Conservation (phyloP, 73 alveolate species). For the Effrenium voratum region DNA sequence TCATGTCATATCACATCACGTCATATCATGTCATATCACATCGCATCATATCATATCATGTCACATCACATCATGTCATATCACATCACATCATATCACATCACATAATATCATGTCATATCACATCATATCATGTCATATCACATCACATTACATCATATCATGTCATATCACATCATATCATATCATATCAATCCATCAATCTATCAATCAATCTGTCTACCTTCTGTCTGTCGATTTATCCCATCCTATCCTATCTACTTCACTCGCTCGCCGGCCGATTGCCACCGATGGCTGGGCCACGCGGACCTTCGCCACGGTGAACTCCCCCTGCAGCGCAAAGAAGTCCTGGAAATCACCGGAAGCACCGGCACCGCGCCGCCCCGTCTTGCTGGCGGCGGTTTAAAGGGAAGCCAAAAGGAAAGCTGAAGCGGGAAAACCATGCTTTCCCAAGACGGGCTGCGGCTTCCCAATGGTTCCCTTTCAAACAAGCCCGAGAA, state of each 20-base stretch:
- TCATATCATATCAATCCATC: not conserved
- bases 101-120: too few relatives aligned
- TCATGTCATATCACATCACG: not conserved
- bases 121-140: not conserved
- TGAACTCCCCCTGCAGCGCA: constrained; percentile 90
- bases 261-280: not conserved
- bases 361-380: too few relatives aligned
- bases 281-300: not conserved
- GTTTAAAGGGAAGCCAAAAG: not conserved
- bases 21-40: too few relatives aligned
- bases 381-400: not conserved
- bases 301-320: constrained; percentile 18
- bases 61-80: too few relatives aligned
- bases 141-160: not conserved
- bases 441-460: too few relatives aligned
- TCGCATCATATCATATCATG: too few relatives aligned
- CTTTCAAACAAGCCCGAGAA: too few relatives aligned
- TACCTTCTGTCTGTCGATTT: not conserved
- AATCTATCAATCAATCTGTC: not conserved
- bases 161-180: too few relatives aligned
- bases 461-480: too few relatives aligned
- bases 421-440: too few relatives aligned
- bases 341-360: constrained; percentile 89
- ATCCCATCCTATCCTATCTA: not conserved
- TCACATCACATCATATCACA: too few relatives aligned